Evolutionary conservation across 768 basidiomycete genomes (phyloP), one percentile per base, ranked within the genome.

Genomic region (Calocybe cyanea): DNA sequence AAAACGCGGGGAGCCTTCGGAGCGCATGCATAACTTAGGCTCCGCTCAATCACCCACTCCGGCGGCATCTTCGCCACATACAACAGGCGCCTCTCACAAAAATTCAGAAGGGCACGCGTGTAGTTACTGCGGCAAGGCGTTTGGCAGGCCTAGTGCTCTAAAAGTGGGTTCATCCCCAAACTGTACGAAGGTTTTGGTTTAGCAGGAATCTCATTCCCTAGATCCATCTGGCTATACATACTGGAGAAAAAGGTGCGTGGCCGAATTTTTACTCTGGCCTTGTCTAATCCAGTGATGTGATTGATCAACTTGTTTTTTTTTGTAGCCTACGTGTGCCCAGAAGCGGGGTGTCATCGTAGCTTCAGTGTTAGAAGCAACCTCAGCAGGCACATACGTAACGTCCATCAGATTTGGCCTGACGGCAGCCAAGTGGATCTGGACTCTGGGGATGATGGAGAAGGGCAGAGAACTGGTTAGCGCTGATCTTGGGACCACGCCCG

Each of bases 301-400:
- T 23, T 40, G 44, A 52, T 51, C 28, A 25, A 32, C 7, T n/a
- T 38, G 32, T 25, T 35, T 18, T 38, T 37, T 25, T 35, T 18
- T 24, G 9, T 18, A 83, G 81, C 81, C 4, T 83, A 73, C 62
- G 63, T 68, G 32, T 84, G 81, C 57, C 78, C 82, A 23, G 76
- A 73, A 51, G 75, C 78, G 49, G 77, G 80, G 48, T 84, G 81
- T 62, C 80, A 76, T 32, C 80, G 82, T 46, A 72, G 73, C 53
- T 84, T 84, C 58, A 81, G 78, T 52, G 81, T 84, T 46, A 73
- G 80, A 60, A 81, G 79, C 60, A 84, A 84, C 66, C 80, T 84
- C 79, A 80, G 80, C 53, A 71, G 81, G 43, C 81, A 84, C 55
- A 73, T 79, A 44, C 78, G 81, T 31, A 58, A 58, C 31, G 57